These are phyloP conservation scores for Drechslera avenae DNA, from an alignment of 2,329 filamentous ascomycete genomes.

Conservation along the genomic window DNA sequence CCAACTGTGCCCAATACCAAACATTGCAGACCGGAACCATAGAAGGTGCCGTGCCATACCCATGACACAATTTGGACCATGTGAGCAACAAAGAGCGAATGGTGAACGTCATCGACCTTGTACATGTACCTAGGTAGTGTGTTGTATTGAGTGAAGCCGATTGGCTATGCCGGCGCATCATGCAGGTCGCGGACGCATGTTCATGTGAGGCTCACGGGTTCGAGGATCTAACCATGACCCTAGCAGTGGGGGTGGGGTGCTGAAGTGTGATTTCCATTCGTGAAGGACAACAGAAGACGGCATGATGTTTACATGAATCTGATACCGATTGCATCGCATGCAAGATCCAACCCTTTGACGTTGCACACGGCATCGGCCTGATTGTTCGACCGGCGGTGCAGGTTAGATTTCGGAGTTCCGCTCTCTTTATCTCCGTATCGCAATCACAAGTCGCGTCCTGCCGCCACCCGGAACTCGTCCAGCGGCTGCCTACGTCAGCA, in stretches of 20 bases:
- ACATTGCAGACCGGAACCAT: no score
- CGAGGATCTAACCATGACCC: not conserved
- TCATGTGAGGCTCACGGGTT: conserved; percentile 3
- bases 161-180: not conserved
- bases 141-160: conserved; percentile 3
- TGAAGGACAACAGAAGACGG: not conserved
- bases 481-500: conserved; percentile 30
- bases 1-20: no score
- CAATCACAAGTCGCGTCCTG: conserved; percentile 9
- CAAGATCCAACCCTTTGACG: no score
- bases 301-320: no score
- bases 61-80: no score
- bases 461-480: conserved; percentile 18
- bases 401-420: not conserved
- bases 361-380: conserved; percentile 7
- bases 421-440: conserved; percentile 16
- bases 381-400: conserved; percentile 15
- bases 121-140: not conserved
- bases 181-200: not conserved
- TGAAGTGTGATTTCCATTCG: not conserved
- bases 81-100: not conserved
- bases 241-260: conserved; percentile 3
- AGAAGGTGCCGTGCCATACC: no score
- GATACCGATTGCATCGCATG: not conserved
- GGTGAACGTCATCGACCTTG: not conserved